A percentile compares a stretch with the other conserved stretches of the same genome.
These are phyloP conservation scores for Penicillium atrosanguineum DNA, from an alignment of 495 filamentous ascomycete species.

Conservation along the genomic window DNA sequence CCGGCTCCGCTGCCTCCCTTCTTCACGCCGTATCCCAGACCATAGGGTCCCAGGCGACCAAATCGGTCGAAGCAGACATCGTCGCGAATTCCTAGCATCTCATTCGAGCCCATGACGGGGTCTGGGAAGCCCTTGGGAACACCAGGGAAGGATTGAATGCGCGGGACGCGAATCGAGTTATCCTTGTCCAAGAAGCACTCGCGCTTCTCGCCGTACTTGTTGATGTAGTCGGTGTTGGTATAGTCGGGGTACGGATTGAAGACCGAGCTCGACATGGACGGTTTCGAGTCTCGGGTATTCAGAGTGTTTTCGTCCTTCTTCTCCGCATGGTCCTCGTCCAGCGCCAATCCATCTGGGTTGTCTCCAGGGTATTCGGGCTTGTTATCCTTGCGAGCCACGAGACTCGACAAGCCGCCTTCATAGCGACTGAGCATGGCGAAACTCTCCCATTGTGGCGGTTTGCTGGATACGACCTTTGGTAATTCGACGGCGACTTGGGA, in stretches of 20 bases:
- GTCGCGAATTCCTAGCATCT: conserved; percentile 73
- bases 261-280: conserved; percentile 47
- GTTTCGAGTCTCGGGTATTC: conserved; percentile 21
- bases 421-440: conserved; percentile 82
- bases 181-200: conserved; percentile 75
- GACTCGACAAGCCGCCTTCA: conserved; percentile 71
- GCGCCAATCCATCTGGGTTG: conserved; percentile 24
- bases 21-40: conserved; percentile 73
- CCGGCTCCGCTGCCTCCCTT: conserved; percentile 81
- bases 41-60: conserved; percentile 85
- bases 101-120: conserved; percentile 76
- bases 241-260: conserved; percentile 73
- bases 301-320: conserved; percentile 24
- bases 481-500: conserved; percentile 56
- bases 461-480: conserved; percentile 45
- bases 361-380: conserved; percentile 73
- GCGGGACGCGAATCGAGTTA: conserved; percentile 60
- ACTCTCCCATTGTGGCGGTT: conserved; percentile 73
- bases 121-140: conserved; percentile 79
- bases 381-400: conserved; percentile 61
- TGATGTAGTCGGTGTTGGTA: conserved; percentile 53
- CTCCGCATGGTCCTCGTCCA: conserved; percentile 9
- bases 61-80: conserved; percentile 94
- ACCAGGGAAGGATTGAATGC: conserved; percentile 67
- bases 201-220: conserved; percentile 58